A percentile compares a stretch with the other conserved stretches of the same genome.
Evolutionary conservation across 371 early-diverging fungal genomes (phyloP).

Genomic region (Apophysomyces trapeziformis): DNA sequence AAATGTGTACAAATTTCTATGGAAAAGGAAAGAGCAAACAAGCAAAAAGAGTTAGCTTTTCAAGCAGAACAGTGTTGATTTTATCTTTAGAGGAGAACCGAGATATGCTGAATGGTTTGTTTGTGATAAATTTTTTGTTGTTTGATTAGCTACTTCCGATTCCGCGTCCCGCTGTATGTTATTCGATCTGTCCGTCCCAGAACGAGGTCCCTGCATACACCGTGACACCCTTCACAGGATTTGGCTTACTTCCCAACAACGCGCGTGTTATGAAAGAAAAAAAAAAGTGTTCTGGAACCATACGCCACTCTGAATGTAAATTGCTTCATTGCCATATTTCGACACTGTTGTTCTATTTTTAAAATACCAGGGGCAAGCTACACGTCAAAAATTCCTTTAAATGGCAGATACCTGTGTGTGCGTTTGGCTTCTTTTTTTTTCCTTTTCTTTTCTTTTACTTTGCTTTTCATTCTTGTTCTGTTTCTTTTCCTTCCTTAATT

Average conservation of each 20-base stretch:
- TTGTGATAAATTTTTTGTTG: background rate
- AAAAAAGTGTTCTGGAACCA: constrained; percentile 7
- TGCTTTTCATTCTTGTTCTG: background rate
- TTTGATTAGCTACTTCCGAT: background rate
- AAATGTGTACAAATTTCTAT: too few relatives aligned
- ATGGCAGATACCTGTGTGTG: constrained; percentile 10
- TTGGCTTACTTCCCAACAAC: background rate
- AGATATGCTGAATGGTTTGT: background rate
- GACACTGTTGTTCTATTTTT: constrained; percentile 4
- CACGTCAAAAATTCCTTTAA: constrained; percentile 14
- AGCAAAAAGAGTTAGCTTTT: too few relatives aligned
- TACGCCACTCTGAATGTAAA: constrained; percentile 1
- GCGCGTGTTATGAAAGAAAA: background rate
- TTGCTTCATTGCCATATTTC: constrained; percentile 6
- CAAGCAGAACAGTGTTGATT: too few relatives aligned
- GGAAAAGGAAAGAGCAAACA: too few relatives aligned
- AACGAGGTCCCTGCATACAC: constrained; percentile 8
- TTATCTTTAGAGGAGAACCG: background rate
- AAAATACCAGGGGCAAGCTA: constrained; percentile 11
- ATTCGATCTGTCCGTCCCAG: background rate
- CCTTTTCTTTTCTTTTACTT: constrained; percentile 8
- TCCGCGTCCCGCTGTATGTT: background rate
- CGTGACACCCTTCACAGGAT: constrained; percentile 1
- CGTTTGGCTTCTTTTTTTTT: constrained; percentile 18
- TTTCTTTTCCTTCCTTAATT: constrained; percentile 5